These are phyloP conservation scores for Pestalotiopsis sp. DNA, from an alignment of 2,329 filamentous ascomycete genomes.

Conservation along the genomic window DNA sequence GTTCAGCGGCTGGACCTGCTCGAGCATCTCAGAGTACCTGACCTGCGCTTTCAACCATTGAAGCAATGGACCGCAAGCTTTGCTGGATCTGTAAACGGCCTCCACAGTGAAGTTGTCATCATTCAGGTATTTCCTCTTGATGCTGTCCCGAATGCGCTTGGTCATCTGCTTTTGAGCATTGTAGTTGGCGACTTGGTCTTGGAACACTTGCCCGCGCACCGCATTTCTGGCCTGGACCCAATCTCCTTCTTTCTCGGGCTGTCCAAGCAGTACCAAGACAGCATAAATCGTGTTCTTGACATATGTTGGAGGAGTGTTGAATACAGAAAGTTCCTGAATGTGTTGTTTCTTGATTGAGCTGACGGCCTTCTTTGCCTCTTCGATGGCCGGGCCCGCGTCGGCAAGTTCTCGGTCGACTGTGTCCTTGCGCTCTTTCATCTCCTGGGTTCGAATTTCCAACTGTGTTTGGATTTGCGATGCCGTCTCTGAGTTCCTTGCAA, in stretches of 20 bases:
- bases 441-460: slow-evolving; percentile 89
- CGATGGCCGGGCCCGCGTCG: slow-evolving; percentile 88
- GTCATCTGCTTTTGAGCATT: slow-evolving; percentile 98
- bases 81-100: slow-evolving; percentile 92
- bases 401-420: slow-evolving; percentile 86
- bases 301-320: slow-evolving; percentile 89
- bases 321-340: slow-evolving; percentile 94
- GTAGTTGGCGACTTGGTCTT: slow-evolving; percentile 74
- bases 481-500: background rate
- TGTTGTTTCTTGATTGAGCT: slow-evolving; percentile 98
- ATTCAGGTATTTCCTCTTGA: slow-evolving; percentile 89
- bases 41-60: slow-evolving; percentile 98
- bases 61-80: slow-evolving; percentile 93
- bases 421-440: slow-evolving; percentile 86
- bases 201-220: slow-evolving; percentile 92
- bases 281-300: slow-evolving; percentile 92
- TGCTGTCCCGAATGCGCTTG: slow-evolving; percentile 75
- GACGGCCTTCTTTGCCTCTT: slow-evolving; percentile 92
- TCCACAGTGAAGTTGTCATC: slow-evolving; percentile 97
- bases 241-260: slow-evolving; percentile 79
- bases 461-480: slow-evolving; percentile 62
- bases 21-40: slow-evolving; percentile 95
- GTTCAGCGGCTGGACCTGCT: slow-evolving; percentile 82
- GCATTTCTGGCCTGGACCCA: slow-evolving; percentile 93
- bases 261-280: slow-evolving; percentile 86